Evolutionary conservation across 306 rosid species (phyloP).

Genomic region (Argentina anserina): DNA sequence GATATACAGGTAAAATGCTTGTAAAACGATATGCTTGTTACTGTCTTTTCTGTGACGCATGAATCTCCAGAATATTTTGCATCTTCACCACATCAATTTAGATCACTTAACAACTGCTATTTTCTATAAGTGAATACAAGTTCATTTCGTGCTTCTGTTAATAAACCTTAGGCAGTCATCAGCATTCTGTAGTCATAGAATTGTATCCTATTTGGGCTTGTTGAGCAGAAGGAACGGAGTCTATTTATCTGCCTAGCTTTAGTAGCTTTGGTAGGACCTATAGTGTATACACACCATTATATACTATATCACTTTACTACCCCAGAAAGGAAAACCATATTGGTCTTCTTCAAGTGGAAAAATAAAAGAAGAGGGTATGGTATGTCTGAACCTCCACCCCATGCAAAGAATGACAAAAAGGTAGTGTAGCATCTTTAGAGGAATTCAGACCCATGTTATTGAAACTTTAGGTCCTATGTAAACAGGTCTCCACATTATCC

Average conservation of each 20-base stretch:
- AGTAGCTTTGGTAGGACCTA: too few species aligned
- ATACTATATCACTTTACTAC: too few species aligned
- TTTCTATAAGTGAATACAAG: not conserved
- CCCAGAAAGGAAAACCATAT: not conserved
- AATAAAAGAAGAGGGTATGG: not conserved
- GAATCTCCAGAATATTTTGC: constrained; percentile 7
- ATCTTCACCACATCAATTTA: not conserved
- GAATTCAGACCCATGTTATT: not conserved
- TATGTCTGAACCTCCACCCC: not conserved
- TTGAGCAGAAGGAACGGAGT: too few species aligned
- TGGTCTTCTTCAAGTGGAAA: not conserved
- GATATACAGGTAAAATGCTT: constrained; percentile 78
- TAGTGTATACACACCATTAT: too few species aligned
- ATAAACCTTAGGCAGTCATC: not conserved
- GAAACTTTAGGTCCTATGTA: not conserved
- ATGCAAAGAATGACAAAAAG: not conserved
- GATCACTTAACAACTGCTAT: not conserved
- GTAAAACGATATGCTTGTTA: constrained; percentile 2
- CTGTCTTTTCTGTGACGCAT: not conserved
- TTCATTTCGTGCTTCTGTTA: not conserved
- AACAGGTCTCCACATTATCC: not conserved
- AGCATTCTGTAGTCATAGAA: not conserved
- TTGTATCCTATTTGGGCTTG: not conserved
- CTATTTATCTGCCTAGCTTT: too few species aligned
- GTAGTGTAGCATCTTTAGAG: not conserved